Conservation (phyloP, 2,329 filamentous ascomycete genomes). For the Fusarium papillatum region DNA sequence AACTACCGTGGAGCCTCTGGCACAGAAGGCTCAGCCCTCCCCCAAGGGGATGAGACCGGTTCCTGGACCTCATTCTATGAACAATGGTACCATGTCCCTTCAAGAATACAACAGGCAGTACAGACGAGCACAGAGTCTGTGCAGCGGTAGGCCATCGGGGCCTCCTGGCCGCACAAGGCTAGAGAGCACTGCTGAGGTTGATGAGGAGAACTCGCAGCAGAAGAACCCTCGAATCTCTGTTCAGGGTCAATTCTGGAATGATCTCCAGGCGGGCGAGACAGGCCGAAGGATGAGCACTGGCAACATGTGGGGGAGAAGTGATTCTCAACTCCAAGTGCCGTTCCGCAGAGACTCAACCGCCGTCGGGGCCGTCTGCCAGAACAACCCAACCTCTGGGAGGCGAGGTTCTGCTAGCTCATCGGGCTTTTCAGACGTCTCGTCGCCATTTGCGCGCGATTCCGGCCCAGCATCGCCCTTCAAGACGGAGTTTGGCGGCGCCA, state of each 20-base stretch:
- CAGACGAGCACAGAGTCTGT: constrained; percentile 53
- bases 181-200: constrained; percentile 52
- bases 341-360: constrained; percentile 28
- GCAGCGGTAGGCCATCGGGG: constrained; percentile 45
- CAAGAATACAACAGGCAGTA: constrained; percentile 53
- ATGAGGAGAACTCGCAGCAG: constrained; percentile 37
- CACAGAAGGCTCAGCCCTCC: constrained; percentile 53
- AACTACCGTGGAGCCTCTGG: constrained; percentile 57
- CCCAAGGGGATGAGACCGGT: constrained; percentile 56
- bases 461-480: constrained; percentile 31
- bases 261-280: constrained; percentile 20
- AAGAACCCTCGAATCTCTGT: constrained; percentile 49
- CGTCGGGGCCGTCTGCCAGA: constrained; percentile 19
- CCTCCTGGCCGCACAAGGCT: constrained; percentile 53
- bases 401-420: constrained; percentile 34
- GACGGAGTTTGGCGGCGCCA: constrained; percentile 29
- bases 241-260: constrained; percentile 38
- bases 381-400: constrained; percentile 9
- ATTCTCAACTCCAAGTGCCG: constrained; percentile 10
- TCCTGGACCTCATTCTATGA: constrained; percentile 31
- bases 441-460: constrained; percentile 32
- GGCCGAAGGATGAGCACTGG: constrained; percentile 55
- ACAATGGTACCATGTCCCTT: constrained; percentile 46
- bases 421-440: constrained; percentile 33
- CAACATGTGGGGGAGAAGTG: constrained; percentile 43